Percentiles rank a stretch among this genome's conserved stretches.
phyloP scores from a whole-genome alignment of 2,329 filamentous ascomycete genomes.

The Atkinsonella texensis region DNA sequence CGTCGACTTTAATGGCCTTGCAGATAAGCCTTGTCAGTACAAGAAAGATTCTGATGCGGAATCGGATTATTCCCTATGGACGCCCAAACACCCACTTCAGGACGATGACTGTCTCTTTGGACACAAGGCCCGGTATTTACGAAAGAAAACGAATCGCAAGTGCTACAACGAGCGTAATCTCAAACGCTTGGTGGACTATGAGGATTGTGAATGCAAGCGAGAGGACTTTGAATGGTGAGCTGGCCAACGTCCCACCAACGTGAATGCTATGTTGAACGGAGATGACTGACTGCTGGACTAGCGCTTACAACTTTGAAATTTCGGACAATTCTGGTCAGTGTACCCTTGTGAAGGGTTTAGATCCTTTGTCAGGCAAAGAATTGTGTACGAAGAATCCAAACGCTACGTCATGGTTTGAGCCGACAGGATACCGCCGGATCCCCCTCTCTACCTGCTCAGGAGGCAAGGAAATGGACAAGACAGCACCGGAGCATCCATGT shows the following conservation, averaged over 20 bases:
- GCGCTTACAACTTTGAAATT: slow-evolving; percentile 88
- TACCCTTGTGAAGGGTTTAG: slow-evolving; percentile 59
- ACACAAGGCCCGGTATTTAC: slow-evolving; percentile 77
- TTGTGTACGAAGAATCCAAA: slow-evolving; percentile 51
- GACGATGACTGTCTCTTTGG: slow-evolving; percentile 82
- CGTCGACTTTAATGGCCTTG: slow-evolving; percentile 76
- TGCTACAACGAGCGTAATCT: slow-evolving; percentile 76
- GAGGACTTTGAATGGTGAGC: slow-evolving; percentile 82
- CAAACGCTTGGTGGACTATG: slow-evolving; percentile 56
- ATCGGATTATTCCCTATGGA: slow-evolving; percentile 75
- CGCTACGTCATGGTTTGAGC: slow-evolving; percentile 66
- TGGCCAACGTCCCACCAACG: not conserved
- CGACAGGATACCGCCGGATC: slow-evolving; percentile 80
- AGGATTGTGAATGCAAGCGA: slow-evolving; percentile 73
- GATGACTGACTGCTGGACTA: slow-evolving; percentile 21
- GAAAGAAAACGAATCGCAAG: slow-evolving; percentile 66
- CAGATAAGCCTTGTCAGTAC: slow-evolving; percentile 59
- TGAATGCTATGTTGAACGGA: slow-evolving; percentile 14
- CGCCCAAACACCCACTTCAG: slow-evolving; percentile 69
- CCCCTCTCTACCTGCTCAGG: slow-evolving; percentile 78
- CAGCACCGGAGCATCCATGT: slow-evolving; percentile 45
- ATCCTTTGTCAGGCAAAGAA: slow-evolving; percentile 39
- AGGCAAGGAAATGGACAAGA: slow-evolving; percentile 63
- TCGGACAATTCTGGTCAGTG: slow-evolving; percentile 64
- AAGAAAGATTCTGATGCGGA: slow-evolving; percentile 41